Evolutionary conservation across 2,329 filamentous ascomycete species (phyloP), one percentile per base, ranked within the genome.

Genomic region (Fusarium sterilihyphosum): DNA sequence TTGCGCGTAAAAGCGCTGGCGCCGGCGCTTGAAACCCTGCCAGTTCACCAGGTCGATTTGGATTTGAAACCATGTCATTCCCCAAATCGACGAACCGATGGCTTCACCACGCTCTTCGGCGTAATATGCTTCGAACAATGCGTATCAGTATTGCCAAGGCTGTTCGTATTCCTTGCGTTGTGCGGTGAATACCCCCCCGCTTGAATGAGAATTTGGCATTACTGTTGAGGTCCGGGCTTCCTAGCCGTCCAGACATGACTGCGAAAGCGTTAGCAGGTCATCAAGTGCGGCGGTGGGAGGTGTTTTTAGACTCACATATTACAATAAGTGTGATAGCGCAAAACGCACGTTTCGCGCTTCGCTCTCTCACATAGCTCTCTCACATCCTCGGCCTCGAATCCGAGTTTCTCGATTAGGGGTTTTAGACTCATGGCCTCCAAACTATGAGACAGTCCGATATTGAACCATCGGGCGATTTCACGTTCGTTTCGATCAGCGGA

Each of bases 381-480:
- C 53, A 97, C 91, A 70, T 93, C 86, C 60, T 90, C 89, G 47
- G 91, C 86, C 8, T 67, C 77, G 78, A 80, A 80, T 66, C 91
- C 74, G 24, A 81, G 65, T 43, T 80, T 78, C 60, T 83, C 88
- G 50, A 89, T 92, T 79, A 98, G 88, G 13, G 95, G 92, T 41
- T 88, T 92, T 78, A 96, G 82, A 73, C 92, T 92, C 77, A 97
- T 85, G 18, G 92, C 91, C 76, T 94, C 90, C 57, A 97, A 83
- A 33, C 93, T 92, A 78, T 93, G 90, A 17, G 88, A 91, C 75
- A 98, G 86, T 44, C 91, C 92, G 31, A 96, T 85, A 79, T 96
- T 95, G 83, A 97, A 97, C 93, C 94, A 97, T 66, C 91, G 88
- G 37, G 93, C 94, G 61, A 95, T 88, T 50, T 92, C 88, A 71